Evolutionary conservation across 768 basidiomycete genomes (phyloP).

Genomic region (Serendipita sp.): DNA sequence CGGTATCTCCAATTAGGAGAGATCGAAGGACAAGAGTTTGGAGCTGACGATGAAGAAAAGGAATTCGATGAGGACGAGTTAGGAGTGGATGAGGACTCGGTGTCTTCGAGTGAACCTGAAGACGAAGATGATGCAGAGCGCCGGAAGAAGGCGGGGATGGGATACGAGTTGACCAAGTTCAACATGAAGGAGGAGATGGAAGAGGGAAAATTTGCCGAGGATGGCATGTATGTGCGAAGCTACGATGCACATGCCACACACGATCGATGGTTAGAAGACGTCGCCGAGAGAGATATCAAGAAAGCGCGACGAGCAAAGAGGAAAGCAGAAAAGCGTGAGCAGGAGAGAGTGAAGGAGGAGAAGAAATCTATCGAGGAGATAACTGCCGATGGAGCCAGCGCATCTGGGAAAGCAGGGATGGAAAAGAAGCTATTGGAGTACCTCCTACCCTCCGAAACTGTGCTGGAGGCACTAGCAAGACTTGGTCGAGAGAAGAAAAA

Average conservation of each 20-base stretch:
- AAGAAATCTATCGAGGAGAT: slow-evolving; percentile 54
- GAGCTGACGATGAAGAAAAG: slow-evolving; percentile 21
- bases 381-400: slow-evolving; percentile 38
- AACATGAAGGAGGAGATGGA: slow-evolving; percentile 92
- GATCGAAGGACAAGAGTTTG: slow-evolving; percentile 96
- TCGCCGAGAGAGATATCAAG: slow-evolving; percentile 75
- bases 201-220: slow-evolving; percentile 34
- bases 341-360: slow-evolving; percentile 51
- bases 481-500: slow-evolving; percentile 56
- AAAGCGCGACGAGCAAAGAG: slow-evolving; percentile 60
- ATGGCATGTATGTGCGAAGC: slow-evolving; percentile 72
- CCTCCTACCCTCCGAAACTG: slow-evolving; percentile 80
- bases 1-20: slow-evolving; percentile 84
- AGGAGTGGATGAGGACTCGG: slow-evolving; percentile 28
- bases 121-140: slow-evolving; percentile 71
- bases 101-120: slow-evolving; percentile 28
- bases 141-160: slow-evolving; percentile 75
- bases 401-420: slow-evolving; percentile 16
- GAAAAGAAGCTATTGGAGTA: slow-evolving; percentile 53
- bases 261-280: slow-evolving; percentile 89
- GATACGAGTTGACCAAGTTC: slow-evolving; percentile 78
- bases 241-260: slow-evolving; percentile 84
- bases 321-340: slow-evolving; percentile 55
- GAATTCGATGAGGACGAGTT: slow-evolving; percentile 72
- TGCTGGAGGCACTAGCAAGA: slow-evolving; percentile 76